Conservation (phyloP, 75 land plant genomes). For the Pinus albicaulis region DNA sequence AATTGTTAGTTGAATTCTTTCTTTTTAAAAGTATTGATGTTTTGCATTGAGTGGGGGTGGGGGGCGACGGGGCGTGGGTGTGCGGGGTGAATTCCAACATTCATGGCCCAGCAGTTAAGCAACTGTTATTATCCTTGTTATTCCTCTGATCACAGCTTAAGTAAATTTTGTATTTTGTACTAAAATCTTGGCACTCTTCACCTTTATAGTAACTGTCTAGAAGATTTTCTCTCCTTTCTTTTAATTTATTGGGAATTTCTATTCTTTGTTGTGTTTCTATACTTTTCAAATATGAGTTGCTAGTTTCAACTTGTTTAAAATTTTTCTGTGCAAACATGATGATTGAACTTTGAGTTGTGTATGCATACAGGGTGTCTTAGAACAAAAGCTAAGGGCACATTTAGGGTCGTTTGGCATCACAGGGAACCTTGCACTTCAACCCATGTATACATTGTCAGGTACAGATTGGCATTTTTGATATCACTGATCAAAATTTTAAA, state of each 20-base stretch:
- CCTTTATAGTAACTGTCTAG: background rate
- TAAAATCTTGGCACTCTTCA: background rate
- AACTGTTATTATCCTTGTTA: background rate
- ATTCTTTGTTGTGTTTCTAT: no score
- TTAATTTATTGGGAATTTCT: background rate
- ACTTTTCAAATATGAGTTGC: background rate
- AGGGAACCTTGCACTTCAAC: conserved; percentile 96
- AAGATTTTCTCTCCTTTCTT: background rate
- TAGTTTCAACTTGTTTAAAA: background rate
- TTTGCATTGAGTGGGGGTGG: no score
- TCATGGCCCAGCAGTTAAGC: background rate
- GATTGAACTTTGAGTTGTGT: background rate
- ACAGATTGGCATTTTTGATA: conserved; percentile 1
- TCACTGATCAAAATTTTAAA: background rate
- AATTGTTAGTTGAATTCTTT: no score
- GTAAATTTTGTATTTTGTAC: background rate
- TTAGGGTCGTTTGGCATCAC: conserved; percentile 97
- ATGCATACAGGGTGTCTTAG: conserved; percentile 82
- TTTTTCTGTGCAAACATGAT: background rate
- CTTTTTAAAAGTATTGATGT: no score
- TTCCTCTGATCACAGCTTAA: background rate
- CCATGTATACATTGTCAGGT: conserved; percentile 99
- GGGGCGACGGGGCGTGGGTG: no score
- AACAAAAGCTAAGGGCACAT: conserved; percentile 90
- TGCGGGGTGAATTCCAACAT: no score